Percentiles rank a stretch among this genome's conserved stretches.
Conservation (phyloP, 1,284 basidiomycete species). For the Somion occarium region DNA sequence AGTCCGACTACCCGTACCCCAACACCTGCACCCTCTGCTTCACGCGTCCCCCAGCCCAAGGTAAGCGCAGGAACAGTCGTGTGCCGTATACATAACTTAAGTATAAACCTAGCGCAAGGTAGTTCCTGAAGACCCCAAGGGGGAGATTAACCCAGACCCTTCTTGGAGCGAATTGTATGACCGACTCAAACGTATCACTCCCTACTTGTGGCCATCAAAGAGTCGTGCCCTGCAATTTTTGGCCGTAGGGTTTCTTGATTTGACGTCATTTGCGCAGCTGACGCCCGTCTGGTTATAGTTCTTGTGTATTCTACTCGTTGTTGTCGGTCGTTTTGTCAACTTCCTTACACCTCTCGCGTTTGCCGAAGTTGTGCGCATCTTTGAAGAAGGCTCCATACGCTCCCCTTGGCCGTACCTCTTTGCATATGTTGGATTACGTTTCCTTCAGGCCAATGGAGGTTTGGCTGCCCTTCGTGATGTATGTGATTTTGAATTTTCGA, state of each 20-base stretch:
- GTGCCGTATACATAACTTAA: not conserved
- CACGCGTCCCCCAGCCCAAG: constrained; percentile 27
- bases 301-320: constrained; percentile 63
- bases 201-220: constrained; percentile 82
- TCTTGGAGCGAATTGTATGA: constrained; percentile 59
- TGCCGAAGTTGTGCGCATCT: constrained; percentile 58
- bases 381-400: constrained; percentile 40
- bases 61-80: constrained; percentile 14
- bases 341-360: constrained; percentile 69
- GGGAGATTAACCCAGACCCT: constrained; percentile 57
- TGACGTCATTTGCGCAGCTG: constrained; percentile 8
- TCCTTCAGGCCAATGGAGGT: constrained; percentile 70
- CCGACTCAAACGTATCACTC: constrained; percentile 59
- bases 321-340: constrained; percentile 76
- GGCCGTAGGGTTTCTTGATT: constrained; percentile 43
- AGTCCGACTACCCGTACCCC: constrained; percentile 54
- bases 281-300: constrained; percentile 31
- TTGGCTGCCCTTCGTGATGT: constrained; percentile 65
- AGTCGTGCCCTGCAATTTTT: constrained; percentile 61
- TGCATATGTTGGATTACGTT: constrained; percentile 56
- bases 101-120: constrained; percentile 2
- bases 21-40: constrained; percentile 51
- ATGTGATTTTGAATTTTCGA: constrained; percentile 1
- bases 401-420: constrained; percentile 65
- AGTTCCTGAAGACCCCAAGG: constrained; percentile 40